Evolutionary conservation across 495 filamentous ascomycete genomes (phyloP).

Genomic region (Cercophora sp.): DNA sequence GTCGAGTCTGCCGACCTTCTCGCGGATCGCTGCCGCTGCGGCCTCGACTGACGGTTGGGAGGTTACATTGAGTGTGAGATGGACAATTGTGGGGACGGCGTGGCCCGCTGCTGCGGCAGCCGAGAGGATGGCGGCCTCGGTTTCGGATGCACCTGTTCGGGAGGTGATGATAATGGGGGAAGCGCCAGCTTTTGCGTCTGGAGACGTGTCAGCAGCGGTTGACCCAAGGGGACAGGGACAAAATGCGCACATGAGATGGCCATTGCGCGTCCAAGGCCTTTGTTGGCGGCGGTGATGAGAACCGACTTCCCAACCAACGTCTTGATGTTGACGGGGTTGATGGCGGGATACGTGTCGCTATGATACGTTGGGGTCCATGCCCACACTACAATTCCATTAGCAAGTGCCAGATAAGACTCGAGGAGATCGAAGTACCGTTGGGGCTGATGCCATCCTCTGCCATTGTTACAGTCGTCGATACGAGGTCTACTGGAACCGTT

Average conservation of each 20-base stretch:
- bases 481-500: no score
- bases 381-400: no score
- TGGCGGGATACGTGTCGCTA: background rate
- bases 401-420: no score
- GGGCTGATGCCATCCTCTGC: no score
- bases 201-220: background rate
- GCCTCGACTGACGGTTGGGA: background rate
- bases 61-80: background rate
- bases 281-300: background rate
- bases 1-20: background rate
- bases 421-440: no score
- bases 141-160: background rate
- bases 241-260: background rate
- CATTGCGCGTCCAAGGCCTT: background rate
- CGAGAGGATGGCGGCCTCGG: background rate
- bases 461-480: no score
- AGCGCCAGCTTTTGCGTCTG: conserved; percentile 2
- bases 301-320: background rate
- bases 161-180: background rate
- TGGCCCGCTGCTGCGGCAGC: background rate
- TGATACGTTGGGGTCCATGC: background rate
- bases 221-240: background rate
- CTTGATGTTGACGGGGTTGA: background rate
- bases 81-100: background rate
- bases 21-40: background rate